Conservation (phyloP, 2,329 filamentous ascomycete species). For the Juglanconis juglandina region DNA sequence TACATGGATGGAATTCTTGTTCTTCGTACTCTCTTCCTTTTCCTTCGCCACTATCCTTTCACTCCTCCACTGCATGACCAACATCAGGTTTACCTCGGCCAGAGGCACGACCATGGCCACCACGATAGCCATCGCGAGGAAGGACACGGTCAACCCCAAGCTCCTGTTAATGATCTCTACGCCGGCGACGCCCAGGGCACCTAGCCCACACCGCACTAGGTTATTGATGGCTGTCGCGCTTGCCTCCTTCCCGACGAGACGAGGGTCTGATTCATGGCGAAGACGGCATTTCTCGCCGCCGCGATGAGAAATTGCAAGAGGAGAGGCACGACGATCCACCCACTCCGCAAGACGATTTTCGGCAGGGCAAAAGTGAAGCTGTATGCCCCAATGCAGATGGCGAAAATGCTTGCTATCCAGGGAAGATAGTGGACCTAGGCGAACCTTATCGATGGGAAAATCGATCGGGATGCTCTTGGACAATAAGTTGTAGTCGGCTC, state of each 20-base stretch:
- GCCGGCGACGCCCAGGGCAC: slow-evolving; percentile 26
- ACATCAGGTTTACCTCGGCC: neutral
- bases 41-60: neutral
- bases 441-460: slow-evolving; percentile 41
- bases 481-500: slow-evolving; percentile 25
- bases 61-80: neutral
- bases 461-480: slow-evolving; percentile 27
- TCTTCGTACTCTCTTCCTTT: neutral
- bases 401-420: slow-evolving; percentile 36
- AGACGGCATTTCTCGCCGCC: slow-evolving; percentile 33
- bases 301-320: slow-evolving; percentile 33
- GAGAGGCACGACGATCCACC: slow-evolving; percentile 27
- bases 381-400: slow-evolving; percentile 31
- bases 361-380: slow-evolving; percentile 25
- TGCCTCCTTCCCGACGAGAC: slow-evolving; percentile 28
- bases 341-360: slow-evolving; percentile 10
- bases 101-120: neutral
- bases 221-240: slow-evolving; percentile 34
- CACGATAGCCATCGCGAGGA: slow-evolving; percentile 14
- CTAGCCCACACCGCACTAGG: slow-evolving; percentile 29
- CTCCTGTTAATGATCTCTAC: slow-evolving; percentile 18
- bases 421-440: slow-evolving; percentile 34
- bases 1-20: neutral
- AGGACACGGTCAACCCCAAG: slow-evolving; percentile 15
- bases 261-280: slow-evolving; percentile 32